Conservation (phyloP, 2,329 filamentous ascomycete genomes). For the Penicillium sp. region DNA sequence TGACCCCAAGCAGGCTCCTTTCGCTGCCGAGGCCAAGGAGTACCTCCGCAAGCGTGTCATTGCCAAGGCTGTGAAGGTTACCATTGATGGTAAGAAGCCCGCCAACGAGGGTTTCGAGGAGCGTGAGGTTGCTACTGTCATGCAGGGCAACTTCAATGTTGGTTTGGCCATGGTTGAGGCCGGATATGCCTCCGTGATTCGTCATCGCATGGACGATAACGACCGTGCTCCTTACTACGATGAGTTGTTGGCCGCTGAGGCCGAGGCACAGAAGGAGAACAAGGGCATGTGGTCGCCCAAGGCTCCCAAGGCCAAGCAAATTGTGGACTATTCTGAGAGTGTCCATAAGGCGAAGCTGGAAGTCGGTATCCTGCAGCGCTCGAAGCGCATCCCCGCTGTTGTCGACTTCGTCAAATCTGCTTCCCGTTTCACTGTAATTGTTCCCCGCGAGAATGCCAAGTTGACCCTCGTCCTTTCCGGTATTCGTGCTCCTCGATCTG, state of each 20-base stretch:
- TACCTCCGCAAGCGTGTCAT: slow-evolving; percentile 91
- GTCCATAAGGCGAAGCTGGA: slow-evolving; percentile 95
- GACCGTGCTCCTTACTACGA: slow-evolving; percentile 95
- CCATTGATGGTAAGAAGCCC: slow-evolving; percentile 85
- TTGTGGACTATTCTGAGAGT: slow-evolving; percentile 86
- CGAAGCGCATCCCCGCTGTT: slow-evolving; percentile 87
- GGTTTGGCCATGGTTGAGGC: slow-evolving; percentile 83
- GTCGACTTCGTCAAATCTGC: slow-evolving; percentile 98
- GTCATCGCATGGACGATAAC: slow-evolving; percentile 90
- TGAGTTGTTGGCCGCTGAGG: slow-evolving; percentile 46
- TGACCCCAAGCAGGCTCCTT: slow-evolving; percentile 83
- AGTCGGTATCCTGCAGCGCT: slow-evolving; percentile 78
- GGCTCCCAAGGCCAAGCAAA: slow-evolving; percentile 75
- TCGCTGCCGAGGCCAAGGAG: slow-evolving; percentile 91
- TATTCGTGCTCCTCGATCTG: slow-evolving; percentile 84
- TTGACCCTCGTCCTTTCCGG: slow-evolving; percentile 92
- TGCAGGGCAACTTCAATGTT: slow-evolving; percentile 80
- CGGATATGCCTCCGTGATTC: slow-evolving; percentile 89
- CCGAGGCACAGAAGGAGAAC: slow-evolving; percentile 72
- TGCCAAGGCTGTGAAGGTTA: slow-evolving; percentile 89
- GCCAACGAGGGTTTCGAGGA: slow-evolving; percentile 89
- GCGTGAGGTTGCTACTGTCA: slow-evolving; percentile 88
- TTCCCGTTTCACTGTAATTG: slow-evolving; percentile 85
- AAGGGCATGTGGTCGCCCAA: slow-evolving; percentile 97
- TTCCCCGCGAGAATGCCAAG: slow-evolving; percentile 91